phyloP scores from a whole-genome alignment of 106 monocot species.

The Acanthochlamys bracteata region DNA sequence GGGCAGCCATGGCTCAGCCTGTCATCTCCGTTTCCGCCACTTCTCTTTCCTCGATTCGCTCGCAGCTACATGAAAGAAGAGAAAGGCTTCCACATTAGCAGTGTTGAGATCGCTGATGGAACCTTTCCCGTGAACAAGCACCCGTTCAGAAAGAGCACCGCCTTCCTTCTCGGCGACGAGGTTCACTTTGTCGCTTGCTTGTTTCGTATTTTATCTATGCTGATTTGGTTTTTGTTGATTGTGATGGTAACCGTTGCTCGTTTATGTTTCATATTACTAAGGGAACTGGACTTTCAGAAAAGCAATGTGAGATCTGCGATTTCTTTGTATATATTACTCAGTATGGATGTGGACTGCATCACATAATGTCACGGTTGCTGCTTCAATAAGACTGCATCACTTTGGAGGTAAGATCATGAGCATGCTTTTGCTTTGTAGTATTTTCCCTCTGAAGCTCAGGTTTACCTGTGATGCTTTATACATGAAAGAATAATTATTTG shows the following conservation, averaged over 20 bases:
- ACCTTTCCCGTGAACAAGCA: conserved; percentile 46
- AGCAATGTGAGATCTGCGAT: conserved; percentile 84
- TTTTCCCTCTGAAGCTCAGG: background rate
- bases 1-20: conserved; percentile 87
- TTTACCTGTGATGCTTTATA: too few relatives aligned
- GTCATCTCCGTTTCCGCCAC: conserved; percentile 81
- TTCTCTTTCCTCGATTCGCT: conserved; percentile 59
- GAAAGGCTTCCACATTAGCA: conserved; percentile 75
- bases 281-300: conserved; percentile 78
- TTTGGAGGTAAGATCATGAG: conserved; percentile 51
- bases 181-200: conserved; percentile 15
- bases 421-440: background rate
- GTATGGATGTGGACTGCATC: conserved; percentile 95
- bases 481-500: too few relatives aligned
- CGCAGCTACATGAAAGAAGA: conserved; percentile 71
- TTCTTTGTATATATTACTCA: conserved; percentile 96
- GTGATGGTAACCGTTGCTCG: background rate
- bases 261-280: conserved; percentile 10
- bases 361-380: conserved; percentile 91
- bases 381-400: conserved; percentile 87
- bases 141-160: conserved; percentile 83
- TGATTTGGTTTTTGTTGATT: background rate
- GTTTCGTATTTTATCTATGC: background rate
- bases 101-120: conserved; percentile 80
- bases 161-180: conserved; percentile 94